Percentiles rank a stretch among this genome's conserved stretches.
These are phyloP conservation scores for Pichia sp. DNA, from an alignment of 1,139 yeast species.

Conservation along the genomic window DNA sequence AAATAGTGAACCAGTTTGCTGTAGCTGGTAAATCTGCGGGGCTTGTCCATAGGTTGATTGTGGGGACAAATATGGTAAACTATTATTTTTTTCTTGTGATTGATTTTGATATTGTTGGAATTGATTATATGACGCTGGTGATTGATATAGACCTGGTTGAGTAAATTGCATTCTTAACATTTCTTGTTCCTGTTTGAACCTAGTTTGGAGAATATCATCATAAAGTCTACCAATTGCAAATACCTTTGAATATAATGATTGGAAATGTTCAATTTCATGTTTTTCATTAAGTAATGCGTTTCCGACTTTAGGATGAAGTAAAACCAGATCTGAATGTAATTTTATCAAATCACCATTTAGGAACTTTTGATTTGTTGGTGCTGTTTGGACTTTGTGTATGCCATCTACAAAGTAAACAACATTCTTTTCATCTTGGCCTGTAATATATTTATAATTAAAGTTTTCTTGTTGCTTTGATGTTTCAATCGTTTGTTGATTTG, in stretches of 20 bases:
- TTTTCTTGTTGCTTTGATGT: too few relatives aligned
- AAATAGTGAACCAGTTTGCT: not conserved
- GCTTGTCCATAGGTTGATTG: slow-evolving; percentile 7
- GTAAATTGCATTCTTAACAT: slow-evolving; percentile 6
- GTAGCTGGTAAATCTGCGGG: slow-evolving; percentile 6
- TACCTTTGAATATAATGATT: slow-evolving; percentile 77
- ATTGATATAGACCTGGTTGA: not conserved
- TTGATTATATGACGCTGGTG: not conserved
- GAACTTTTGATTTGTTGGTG: slow-evolving; percentile 38
- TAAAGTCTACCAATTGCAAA: slow-evolving; percentile 74
- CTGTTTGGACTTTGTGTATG: slow-evolving; percentile 49
- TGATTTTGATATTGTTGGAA: not conserved
- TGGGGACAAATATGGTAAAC: slow-evolving; percentile 5
- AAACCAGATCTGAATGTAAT: slow-evolving; percentile 56
- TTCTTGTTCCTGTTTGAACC: slow-evolving; percentile 36
- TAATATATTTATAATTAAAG: slow-evolving; percentile 32
- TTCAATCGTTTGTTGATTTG: too few relatives aligned
- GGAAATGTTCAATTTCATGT: slow-evolving; percentile 60
- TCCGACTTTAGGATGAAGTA: slow-evolving; percentile 71
- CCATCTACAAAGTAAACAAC: slow-evolving; percentile 64
- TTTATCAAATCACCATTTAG: slow-evolving; percentile 59
- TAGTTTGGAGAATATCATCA: slow-evolving; percentile 69
- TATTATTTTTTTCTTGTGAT: not conserved
- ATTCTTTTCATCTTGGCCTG: slow-evolving; percentile 59
- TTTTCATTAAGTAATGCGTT: slow-evolving; percentile 57